Evolutionary conservation across 441 rosid species (phyloP).

Genomic region (Populus trichocarpa): DNA sequence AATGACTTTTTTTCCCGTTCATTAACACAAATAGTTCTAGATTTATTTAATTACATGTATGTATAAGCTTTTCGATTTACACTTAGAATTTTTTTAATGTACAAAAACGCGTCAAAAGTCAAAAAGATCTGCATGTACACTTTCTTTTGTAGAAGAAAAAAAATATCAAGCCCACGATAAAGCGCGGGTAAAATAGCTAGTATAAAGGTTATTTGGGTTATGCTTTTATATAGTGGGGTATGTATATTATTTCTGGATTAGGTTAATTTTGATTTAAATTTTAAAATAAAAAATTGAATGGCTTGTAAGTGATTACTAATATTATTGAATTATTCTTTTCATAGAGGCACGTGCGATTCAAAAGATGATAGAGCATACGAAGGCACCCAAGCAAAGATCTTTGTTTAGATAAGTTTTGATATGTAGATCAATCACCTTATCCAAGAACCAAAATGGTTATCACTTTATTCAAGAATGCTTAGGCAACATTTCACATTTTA

Average conservation of each 20-base stretch:
- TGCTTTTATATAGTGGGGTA: constrained; percentile 41
- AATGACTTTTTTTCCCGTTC: too few relatives aligned
- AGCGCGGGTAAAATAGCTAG: too few relatives aligned
- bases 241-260: too few relatives aligned
- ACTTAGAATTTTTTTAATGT: too few relatives aligned
- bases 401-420: constrained; percentile 23
- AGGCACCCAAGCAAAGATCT: constrained; percentile 14
- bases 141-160: too few relatives aligned
- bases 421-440: constrained; percentile 18
- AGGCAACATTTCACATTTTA: constrained; percentile 20
- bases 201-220: constrained; percentile 7
- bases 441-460: constrained; percentile 29
- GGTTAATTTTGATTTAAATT: not conserved
- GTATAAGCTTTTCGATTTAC: too few relatives aligned
- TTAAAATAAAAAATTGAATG: not conserved
- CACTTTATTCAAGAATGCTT: constrained; percentile 38
- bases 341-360: constrained; percentile 37
- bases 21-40: too few relatives aligned
- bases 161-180: rapidly evolving
- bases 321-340: not conserved
- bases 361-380: constrained; percentile 27
- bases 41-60: too few relatives aligned
- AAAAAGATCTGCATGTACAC: too few relatives aligned
- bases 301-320: too few relatives aligned
- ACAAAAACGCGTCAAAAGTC: too few relatives aligned